Conservation (phyloP, 441 rosid genomes). For the Daphne laureola region DNA sequence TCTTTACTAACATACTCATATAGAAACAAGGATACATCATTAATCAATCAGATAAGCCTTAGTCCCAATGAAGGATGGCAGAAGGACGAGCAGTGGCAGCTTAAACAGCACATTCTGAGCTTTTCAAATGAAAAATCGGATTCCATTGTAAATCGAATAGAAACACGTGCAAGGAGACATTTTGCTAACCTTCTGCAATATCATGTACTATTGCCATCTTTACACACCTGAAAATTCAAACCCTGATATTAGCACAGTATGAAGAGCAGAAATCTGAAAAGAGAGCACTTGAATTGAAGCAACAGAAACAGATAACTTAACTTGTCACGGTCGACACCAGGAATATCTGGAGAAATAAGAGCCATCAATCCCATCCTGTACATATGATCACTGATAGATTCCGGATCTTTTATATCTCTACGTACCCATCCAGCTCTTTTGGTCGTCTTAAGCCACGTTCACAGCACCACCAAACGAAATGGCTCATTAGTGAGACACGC, state of each 20-base stretch:
- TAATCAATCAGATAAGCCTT: background rate
- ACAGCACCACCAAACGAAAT: background rate
- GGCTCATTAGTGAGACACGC: background rate
- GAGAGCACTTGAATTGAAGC: background rate
- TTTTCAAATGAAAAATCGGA: background rate
- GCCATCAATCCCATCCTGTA: slow-evolving; percentile 91
- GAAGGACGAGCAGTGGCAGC: background rate
- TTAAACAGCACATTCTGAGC: background rate
- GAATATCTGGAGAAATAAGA: slow-evolving; percentile 64
- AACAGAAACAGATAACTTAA: slow-evolving; percentile 20
- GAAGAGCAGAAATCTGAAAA: background rate
- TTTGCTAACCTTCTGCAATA: slow-evolving; percentile 72
- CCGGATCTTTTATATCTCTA: slow-evolving; percentile 65
- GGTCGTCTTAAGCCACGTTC: slow-evolving; percentile 37
- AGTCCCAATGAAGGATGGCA: background rate
- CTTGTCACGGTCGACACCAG: slow-evolving; percentile 83
- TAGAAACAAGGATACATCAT: background rate
- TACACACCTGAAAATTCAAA: slow-evolving; percentile 55
- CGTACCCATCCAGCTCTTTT: slow-evolving; percentile 80
- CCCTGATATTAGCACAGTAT: background rate
- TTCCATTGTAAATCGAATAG: background rate
- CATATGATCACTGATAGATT: slow-evolving; percentile 90
- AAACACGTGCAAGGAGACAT: background rate
- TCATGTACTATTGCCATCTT: slow-evolving; percentile 96
- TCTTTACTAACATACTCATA: background rate